Conservation (phyloP, 495 filamentous ascomycete genomes). For the Halenospora varia region DNA sequence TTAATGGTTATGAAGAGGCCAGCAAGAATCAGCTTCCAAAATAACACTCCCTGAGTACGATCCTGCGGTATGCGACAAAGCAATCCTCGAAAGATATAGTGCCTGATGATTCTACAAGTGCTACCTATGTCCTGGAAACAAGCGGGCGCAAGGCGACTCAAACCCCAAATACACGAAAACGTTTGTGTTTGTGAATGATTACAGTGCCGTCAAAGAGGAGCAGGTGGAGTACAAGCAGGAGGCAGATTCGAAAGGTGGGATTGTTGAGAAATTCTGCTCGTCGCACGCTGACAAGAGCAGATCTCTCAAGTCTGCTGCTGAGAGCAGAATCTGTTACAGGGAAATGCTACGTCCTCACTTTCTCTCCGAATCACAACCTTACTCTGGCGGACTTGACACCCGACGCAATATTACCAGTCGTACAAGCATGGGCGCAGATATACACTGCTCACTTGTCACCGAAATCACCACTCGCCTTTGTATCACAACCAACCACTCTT, state of each 20-base stretch:
- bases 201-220: conserved; percentile 91
- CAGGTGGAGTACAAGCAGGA: conserved; percentile 67
- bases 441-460: conserved; percentile 78
- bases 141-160: conserved; percentile 80
- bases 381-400: conserved; percentile 84
- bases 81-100: neutral
- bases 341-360: conserved; percentile 96
- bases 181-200: conserved; percentile 97
- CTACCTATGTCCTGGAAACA: conserved; percentile 95
- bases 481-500: conserved; percentile 20
- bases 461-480: conserved; percentile 53
- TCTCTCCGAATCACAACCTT: conserved; percentile 82
- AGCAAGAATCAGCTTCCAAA: conserved; percentile 79
- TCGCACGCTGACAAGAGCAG: conserved; percentile 31
- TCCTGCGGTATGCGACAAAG: conserved; percentile 47
- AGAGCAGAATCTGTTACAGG: conserved; percentile 83
- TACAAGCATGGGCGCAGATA: conserved; percentile 83
- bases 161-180: conserved; percentile 87
- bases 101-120: conserved; percentile 44
- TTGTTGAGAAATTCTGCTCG: neutral
- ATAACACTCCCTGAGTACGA: conserved; percentile 78
- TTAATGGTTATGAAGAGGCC: conserved; percentile 55
- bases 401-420: conserved; percentile 65
- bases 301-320: conserved; percentile 73
- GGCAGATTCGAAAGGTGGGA: conserved; percentile 45